Conservation (phyloP, 495 filamentous ascomycete species). For the Neurospora intermedia region DNA sequence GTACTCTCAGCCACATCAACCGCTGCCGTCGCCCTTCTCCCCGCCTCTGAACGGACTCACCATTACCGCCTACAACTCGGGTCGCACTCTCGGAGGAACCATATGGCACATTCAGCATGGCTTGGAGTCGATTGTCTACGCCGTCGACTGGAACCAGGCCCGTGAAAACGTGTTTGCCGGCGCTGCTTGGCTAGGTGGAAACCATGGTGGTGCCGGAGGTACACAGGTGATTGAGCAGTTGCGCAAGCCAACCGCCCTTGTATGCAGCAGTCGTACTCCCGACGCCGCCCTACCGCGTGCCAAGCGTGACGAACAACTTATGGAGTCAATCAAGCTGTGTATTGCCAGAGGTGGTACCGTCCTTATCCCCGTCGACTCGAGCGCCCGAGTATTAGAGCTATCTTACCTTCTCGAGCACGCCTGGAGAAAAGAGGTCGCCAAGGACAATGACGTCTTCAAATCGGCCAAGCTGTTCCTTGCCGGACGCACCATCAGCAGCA, state of each 20-base stretch:
- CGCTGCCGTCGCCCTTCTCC: slow-evolving; percentile 72
- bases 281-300: slow-evolving; percentile 56
- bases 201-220: slow-evolving; percentile 55
- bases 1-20: slow-evolving; percentile 92
- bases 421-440: slow-evolving; percentile 55
- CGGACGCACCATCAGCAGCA: slow-evolving; percentile 66
- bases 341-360: slow-evolving; percentile 81
- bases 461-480: slow-evolving; percentile 70
- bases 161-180: slow-evolving; percentile 87
- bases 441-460: slow-evolving; percentile 54
- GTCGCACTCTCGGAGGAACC: slow-evolving; percentile 89
- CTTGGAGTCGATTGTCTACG: slow-evolving; percentile 93
- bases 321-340: slow-evolving; percentile 69
- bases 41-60: slow-evolving; percentile 85
- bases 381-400: slow-evolving; percentile 84
- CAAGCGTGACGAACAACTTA: slow-evolving; percentile 72
- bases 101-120: slow-evolving; percentile 99
- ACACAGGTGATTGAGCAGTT: slow-evolving; percentile 88
- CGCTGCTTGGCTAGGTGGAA: slow-evolving; percentile 81
- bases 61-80: slow-evolving; percentile 92
- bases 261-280: slow-evolving; percentile 79
- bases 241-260: slow-evolving; percentile 81
- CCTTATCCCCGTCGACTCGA: slow-evolving; percentile 89
- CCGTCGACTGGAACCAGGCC: slow-evolving; percentile 94
- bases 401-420: slow-evolving; percentile 86